Conservation (phyloP, 2,329 filamentous ascomycete species). For the Pseudodiploospora longispora region DNA sequence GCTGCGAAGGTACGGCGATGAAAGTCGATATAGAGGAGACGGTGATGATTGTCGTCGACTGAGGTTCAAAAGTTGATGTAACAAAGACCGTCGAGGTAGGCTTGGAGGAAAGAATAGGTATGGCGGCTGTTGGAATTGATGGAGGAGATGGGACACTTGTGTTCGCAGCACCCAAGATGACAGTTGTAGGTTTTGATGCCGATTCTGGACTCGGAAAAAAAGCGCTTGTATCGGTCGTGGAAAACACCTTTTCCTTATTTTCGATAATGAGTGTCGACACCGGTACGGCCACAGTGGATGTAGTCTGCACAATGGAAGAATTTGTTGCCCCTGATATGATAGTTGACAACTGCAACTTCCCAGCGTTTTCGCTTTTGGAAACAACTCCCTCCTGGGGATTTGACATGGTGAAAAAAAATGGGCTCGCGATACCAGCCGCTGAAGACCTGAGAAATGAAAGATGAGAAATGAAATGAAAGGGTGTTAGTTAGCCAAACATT, state of each 20-base stretch:
- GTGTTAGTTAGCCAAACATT: no score
- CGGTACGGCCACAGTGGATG: not conserved
- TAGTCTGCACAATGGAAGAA: not conserved
- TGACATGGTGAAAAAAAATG: conserved; percentile 19
- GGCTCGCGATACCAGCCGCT: conserved; percentile 38
- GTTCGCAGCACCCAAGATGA: no score
- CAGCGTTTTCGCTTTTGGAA: conserved; percentile 41
- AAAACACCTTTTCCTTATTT: no score
- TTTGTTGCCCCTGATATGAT: not conserved
- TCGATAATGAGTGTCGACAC: not conserved
- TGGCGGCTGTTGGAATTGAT: no score
- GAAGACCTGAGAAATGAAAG: conserved; percentile 2
- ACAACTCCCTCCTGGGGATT: conserved; percentile 39
- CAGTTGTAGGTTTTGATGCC: no score
- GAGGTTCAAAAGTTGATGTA: not conserved
- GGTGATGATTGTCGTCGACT: not conserved
- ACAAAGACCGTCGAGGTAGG: not conserved
- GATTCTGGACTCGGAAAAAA: no score
- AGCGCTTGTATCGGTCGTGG: no score
- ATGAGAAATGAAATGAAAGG: not conserved
- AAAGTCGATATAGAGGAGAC: not conserved
- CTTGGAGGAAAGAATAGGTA: not conserved
- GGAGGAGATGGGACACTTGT: no score
- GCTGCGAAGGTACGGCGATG: not conserved
- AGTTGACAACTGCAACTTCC: conserved; percentile 27